Evolutionary conservation across 805 yeast genomes (phyloP), one percentile per base, ranked within the genome.

Genomic region (Metschnikowia gelsemii): DNA sequence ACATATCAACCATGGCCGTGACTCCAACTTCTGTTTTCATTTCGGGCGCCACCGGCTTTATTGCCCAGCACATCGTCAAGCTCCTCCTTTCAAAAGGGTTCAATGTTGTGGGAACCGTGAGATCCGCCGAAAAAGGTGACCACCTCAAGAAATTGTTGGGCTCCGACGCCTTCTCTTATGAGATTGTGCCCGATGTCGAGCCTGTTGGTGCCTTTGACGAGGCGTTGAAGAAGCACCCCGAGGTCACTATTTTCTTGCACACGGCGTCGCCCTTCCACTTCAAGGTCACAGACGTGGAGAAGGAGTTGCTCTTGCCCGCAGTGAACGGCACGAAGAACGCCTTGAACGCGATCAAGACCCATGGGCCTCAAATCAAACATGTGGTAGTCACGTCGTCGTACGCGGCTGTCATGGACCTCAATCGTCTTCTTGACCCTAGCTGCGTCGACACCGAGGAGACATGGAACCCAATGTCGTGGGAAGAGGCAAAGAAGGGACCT

Each of bases 221-320:
- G n/a, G 70, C 72, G 0, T 64, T 79, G 49, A 57, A 70, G 50
- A 63, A 62, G 14, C 72, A 73, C 48, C 73, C 74, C 24, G 82
- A 79, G 30, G 72, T 79, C 42, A 64, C 67, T 11, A 76, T 72
- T 24, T 79, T 81, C 36, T 50, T 80, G 35, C 87, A 80, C 58
- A 72, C 81, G 8, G 86, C 87, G 3, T 73, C 82, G n/a, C 84
- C 86, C 11, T 74, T 75, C 54, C 63, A 69, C 22, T 73, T 70
- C 55, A 66, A 70, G 12, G 59, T 65, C 22, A 58, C 66, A 8
- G 66, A 71, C 45, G 62, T 73, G 24, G 81, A 73, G 43, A 69
- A 71, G 39, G 81, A 76, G 16, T 63, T 80, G 42, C 60, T 79
- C 43, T 64, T 56, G 18, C 86, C 87, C 5, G 84, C 85, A 1